Conservation (phyloP, 495 filamentous ascomycete genomes). For the Tetracladium setigerum region DNA sequence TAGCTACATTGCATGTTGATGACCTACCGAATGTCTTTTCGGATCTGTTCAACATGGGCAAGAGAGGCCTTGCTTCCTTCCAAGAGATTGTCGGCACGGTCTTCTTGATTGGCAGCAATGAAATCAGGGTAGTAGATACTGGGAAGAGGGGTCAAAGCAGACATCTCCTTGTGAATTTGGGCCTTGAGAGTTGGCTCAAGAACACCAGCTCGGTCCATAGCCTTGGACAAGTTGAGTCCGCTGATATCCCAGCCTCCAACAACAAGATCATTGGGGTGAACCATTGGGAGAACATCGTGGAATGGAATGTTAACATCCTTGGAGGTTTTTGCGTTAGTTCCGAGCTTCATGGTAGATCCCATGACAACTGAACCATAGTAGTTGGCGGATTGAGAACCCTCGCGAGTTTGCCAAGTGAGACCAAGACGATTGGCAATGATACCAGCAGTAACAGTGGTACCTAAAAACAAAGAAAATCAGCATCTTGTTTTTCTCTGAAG, state of each 20-base stretch:
- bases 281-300: slow-evolving; percentile 91
- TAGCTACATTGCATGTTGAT: neutral
- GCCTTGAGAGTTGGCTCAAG: slow-evolving; percentile 88
- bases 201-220: slow-evolving; percentile 94
- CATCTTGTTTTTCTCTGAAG: neutral
- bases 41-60: slow-evolving; percentile 89
- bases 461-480: too few species aligned
- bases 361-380: slow-evolving; percentile 98
- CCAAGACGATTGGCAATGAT: slow-evolving; percentile 90
- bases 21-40: slow-evolving; percentile 84
- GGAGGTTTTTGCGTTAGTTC: slow-evolving; percentile 73
- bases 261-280: slow-evolving; percentile 91
- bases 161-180: slow-evolving; percentile 88
- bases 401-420: slow-evolving; percentile 87
- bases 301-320: slow-evolving; percentile 96
- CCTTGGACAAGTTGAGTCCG: slow-evolving; percentile 73
- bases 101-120: slow-evolving; percentile 97
- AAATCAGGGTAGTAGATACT: slow-evolving; percentile 99
- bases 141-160: slow-evolving; percentile 78
- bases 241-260: slow-evolving; percentile 98
- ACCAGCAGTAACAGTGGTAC: slow-evolving; percentile 87
- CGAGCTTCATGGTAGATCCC: slow-evolving; percentile 94
- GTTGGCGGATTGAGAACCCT: slow-evolving; percentile 77
- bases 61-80: slow-evolving; percentile 73
- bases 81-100: slow-evolving; percentile 88